Base-by-base conservation (phyloP, 2,329 filamentous ascomycete genomes). In the Apiospora marii region DNA sequence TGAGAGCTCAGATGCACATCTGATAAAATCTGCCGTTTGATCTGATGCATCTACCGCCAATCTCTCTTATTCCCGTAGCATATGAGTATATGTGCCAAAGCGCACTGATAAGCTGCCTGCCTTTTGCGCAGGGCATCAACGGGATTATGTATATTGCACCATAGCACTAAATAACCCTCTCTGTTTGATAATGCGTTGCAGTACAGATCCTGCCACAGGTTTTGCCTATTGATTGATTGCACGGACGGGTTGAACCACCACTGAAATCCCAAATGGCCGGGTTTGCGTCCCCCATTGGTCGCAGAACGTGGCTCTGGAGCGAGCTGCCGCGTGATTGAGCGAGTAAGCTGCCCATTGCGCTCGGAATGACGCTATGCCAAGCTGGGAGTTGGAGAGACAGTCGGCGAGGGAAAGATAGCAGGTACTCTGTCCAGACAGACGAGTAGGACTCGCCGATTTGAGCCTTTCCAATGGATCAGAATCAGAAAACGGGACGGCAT, bases 401-500 rank as follows among this genome's bases (percentile, higher is more conserved):
- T 27, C 13, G 46, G 19, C 7, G 22, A 10, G 8, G 19, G 8
- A 49, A 49, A 10, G n/a, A 49, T 22, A 49, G 19, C 2, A n/a
- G 19, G 6, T 41, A 1, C 37, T 41, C 37, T 2, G 37, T 41
- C 37, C 37, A 46, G 44, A 46, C 16, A 5, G 44, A 46, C 44
- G 10, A 51, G 49, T 24, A 51, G n/a, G 49, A 51, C 49, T 27
- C 49, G n/a, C 46, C 46, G 46, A 49, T n/a, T n/a, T 49, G 46
- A 27, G n/a, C n/a, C 12, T 51, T 64, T 37, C 13, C 49, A 37
- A 61, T 61, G 22, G 19, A 64, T n/a, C 30, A 64, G 30, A 34
- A 64, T 41, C 58, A 41, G 58, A 41, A 64, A 64, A 64, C 53
- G 58, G 58, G 58, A 64, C 58, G 34, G 58, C 58, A 64, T 64